Evolutionary conservation across 1,139 yeast species (phyloP).

Genomic region (Blastobotrys petasosporus): DNA sequence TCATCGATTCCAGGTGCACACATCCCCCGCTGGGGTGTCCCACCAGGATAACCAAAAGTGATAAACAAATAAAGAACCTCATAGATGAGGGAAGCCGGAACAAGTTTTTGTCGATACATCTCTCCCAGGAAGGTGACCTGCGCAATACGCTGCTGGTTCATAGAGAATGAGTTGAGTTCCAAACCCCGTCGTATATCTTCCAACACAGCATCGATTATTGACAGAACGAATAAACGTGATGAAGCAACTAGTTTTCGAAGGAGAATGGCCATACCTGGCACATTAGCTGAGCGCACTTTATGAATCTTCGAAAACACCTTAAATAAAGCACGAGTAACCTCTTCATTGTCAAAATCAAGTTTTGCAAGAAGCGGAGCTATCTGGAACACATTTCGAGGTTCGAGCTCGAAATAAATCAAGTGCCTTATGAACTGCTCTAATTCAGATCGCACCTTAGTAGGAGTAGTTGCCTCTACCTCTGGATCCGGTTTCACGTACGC

Average conservation of each 20-base stretch:
- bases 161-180: conserved; percentile 57
- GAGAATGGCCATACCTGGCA: conserved; percentile 46
- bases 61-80: conserved; percentile 56
- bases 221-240: conserved; percentile 39
- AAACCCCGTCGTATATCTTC: conserved; percentile 62
- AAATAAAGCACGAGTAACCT: conserved; percentile 40
- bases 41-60: conserved; percentile 64
- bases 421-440: conserved; percentile 33
- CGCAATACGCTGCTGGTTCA: conserved; percentile 58
- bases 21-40: conserved; percentile 49
- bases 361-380: no score
- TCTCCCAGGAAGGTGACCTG: conserved; percentile 58
- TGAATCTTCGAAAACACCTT: conserved; percentile 58
- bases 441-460: conserved; percentile 27
- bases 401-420: conserved; percentile 43
- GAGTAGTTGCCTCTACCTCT: conserved; percentile 23
- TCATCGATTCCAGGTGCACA: conserved; percentile 46
- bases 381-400: conserved; percentile 21
- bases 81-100: conserved; percentile 36
- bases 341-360: conserved; percentile 45
- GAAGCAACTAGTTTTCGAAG: conserved; percentile 37
- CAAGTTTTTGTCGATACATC: conserved; percentile 37
- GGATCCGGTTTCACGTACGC: conserved; percentile 58
- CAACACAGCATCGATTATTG: conserved; percentile 56
- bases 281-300: conserved; percentile 51